phyloP scores from a whole-genome alignment of 164 flowering plant genomes.

The Magnolia kwangsiensis region DNA sequence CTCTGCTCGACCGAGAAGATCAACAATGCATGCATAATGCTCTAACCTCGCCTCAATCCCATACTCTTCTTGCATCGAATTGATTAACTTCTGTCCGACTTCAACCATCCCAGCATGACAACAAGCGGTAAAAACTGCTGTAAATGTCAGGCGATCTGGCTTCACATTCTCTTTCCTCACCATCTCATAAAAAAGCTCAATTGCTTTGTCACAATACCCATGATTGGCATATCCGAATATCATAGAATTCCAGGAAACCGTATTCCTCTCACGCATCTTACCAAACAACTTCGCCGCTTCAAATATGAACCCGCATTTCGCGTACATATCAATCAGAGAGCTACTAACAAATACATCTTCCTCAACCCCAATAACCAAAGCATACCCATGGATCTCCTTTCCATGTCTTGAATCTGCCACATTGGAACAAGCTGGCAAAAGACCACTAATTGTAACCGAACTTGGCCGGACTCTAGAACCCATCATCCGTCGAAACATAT shows the following conservation, averaged over 20 bases:
- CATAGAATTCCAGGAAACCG: conserved; percentile 81
- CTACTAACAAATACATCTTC: conserved; percentile 61
- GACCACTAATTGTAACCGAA: conserved; percentile 48
- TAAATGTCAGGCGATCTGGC: conserved; percentile 66
- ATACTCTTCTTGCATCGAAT: conserved; percentile 50
- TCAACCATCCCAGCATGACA: conserved; percentile 62
- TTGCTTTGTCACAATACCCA: conserved; percentile 60
- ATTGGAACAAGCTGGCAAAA: conserved; percentile 55
- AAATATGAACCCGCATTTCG: conserved; percentile 67
- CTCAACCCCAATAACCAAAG: conserved; percentile 49
- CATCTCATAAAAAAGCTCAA: conserved; percentile 61
- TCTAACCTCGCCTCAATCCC: conserved; percentile 62
- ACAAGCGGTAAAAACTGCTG: conserved; percentile 73
- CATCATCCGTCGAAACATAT: conserved; percentile 53
- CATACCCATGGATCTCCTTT: conserved; percentile 59
- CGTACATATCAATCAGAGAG: conserved; percentile 82
- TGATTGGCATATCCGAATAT: conserved; percentile 78
- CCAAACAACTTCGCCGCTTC: conserved; percentile 56
- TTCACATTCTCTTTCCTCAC: conserved; percentile 26
- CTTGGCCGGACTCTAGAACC: conserved; percentile 39
- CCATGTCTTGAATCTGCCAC: conserved; percentile 41
- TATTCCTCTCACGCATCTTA: conserved; percentile 40
- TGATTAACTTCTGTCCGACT: conserved; percentile 49
- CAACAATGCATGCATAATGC: conserved; percentile 88
- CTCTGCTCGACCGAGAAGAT: conserved; percentile 82